phyloP scores from a whole-genome alignment of 768 basidiomycete genomes.

The Boletellus ananas region DNA sequence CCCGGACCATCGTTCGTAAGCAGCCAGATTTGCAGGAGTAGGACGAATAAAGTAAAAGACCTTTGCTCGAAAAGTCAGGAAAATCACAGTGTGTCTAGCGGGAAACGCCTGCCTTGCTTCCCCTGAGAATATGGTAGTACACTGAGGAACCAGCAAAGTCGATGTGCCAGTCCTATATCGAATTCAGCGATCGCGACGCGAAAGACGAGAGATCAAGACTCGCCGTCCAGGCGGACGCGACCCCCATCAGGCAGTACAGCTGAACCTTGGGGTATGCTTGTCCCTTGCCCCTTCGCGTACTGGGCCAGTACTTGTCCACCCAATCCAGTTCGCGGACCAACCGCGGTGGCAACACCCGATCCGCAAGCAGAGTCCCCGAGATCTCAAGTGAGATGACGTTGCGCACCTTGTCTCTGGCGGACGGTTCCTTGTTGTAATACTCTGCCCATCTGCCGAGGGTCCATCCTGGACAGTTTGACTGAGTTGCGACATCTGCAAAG shows the following conservation, averaged over 20 bases:
- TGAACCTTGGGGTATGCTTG: conserved; percentile 90
- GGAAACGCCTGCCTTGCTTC: conserved; percentile 60
- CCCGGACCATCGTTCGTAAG: conserved; percentile 93
- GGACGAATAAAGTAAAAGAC: conserved; percentile 95
- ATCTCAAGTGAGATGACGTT: conserved; percentile 97
- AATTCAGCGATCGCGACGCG: background rate
- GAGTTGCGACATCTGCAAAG: conserved; percentile 75
- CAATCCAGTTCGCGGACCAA: conserved; percentile 89
- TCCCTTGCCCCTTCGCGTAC: conserved; percentile 65
- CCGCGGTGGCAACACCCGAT: conserved; percentile 76
- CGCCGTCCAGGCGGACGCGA: conserved; percentile 91
- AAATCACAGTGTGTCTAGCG: background rate
- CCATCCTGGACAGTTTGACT: conserved; percentile 85
- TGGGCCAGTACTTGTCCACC: conserved; percentile 96
- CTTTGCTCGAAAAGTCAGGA: conserved; percentile 36
- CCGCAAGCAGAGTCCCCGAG: conserved; percentile 76
- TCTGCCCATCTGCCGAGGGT: conserved; percentile 87
- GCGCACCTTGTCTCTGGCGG: conserved; percentile 76
- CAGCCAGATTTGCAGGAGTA: conserved; percentile 77
- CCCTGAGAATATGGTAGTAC: conserved; percentile 91
- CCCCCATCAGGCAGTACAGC: conserved; percentile 96
- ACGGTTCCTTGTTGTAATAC: conserved; percentile 69
- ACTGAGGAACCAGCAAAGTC: conserved; percentile 98
- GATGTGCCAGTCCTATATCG: conserved; percentile 87
- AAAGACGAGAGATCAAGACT: conserved; percentile 25